Base-by-base conservation (phyloP, 2,329 filamentous ascomycete genomes). In the Monosporascus sp. region DNA sequence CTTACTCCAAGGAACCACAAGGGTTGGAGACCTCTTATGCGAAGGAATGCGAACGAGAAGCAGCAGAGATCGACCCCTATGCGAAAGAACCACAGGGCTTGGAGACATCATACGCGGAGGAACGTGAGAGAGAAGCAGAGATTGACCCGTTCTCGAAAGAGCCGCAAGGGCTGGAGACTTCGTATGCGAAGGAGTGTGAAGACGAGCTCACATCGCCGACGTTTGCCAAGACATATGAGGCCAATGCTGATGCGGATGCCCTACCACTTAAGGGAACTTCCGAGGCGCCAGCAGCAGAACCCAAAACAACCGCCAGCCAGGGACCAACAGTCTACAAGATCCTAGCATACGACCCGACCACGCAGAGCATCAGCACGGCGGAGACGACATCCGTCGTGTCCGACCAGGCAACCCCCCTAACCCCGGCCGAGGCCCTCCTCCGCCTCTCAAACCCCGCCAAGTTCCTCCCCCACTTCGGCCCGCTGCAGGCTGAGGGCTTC, bases 381-480 rank as follows among this genome's bases (percentile, higher is more conserved):
- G 82, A 86, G 57, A 85, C 83, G 1, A 80, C 77, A 1, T 85
- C 84, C 3, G 68, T 75, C 3, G 75, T 79, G 1, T 69, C 74
- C 1, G 74, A 79, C 48, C 69, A 67, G 6, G 70, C 79, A n/a
- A 64, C 70, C 0, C 71, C 81, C 0, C 67, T 83, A 22, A 77
- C 82, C 0, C 82, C 85, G 1, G 74, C 81, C 8, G 80, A 86
- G 47, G 81, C 81, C 2, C 70, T 89, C 2, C 73, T 81, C 2
- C 77, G 77, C 7, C 73, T 89, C 18, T 79, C 81, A 0, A 79
- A 85, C 55, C 84, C 85, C 0, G 75, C 79, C 48, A 82, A 82
- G 57, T 89, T 89, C 68, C 75, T 88, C 14, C 77, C 84, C 4
- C 76, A 88, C 58, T 83, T 89, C 53, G 72, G 74, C 3, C 67